Percentiles rank a stretch among this genome's conserved stretches.
phyloP scores from a whole-genome alignment of 306 rosid genomes.

The Begonia loranthoides region DNA sequence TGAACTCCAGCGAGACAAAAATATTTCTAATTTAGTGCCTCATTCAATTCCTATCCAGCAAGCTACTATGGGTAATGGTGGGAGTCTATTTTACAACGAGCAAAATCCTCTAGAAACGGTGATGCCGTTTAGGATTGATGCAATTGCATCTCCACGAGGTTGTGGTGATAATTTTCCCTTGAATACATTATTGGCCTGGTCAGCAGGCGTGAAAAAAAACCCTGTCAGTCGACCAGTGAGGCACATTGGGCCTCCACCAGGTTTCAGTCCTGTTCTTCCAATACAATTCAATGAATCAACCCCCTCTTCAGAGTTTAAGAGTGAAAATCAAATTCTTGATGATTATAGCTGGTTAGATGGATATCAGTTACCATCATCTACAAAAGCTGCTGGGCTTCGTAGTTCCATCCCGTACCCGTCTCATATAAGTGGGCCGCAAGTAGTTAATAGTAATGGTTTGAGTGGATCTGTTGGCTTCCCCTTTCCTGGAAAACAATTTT shows the following conservation, averaged over 20 bases:
- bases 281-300: conserved; percentile 38
- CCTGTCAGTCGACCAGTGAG: conserved; percentile 79
- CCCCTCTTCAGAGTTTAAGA: conserved; percentile 26
- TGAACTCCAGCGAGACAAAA: conserved; percentile 25
- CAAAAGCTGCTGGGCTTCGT: conserved; percentile 26
- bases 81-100: conserved; percentile 24
- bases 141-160: conserved; percentile 27
- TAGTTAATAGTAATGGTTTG: conserved; percentile 31
- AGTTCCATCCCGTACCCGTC: conserved; percentile 27
- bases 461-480: conserved; percentile 53
- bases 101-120: conserved; percentile 32
- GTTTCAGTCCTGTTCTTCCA: conserved; percentile 52
- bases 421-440: conserved; percentile 28
- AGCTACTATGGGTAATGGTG: conserved; percentile 19
- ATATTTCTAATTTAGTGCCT: conserved; percentile 18
- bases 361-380: conserved; percentile 62
- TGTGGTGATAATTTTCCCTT: conserved; percentile 16
- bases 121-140: conserved; percentile 31
- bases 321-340: conserved; percentile 55
- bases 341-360: conserved; percentile 99
- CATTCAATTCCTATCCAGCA: conserved; percentile 41
- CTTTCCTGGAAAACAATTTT: conserved; percentile 76
- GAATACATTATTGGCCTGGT: conserved; percentile 25
- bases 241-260: conserved; percentile 95
- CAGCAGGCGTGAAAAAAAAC: conserved; percentile 31